phyloP scores from a whole-genome alignment of 768 basidiomycete species.

The Calvatia gigantea region DNA sequence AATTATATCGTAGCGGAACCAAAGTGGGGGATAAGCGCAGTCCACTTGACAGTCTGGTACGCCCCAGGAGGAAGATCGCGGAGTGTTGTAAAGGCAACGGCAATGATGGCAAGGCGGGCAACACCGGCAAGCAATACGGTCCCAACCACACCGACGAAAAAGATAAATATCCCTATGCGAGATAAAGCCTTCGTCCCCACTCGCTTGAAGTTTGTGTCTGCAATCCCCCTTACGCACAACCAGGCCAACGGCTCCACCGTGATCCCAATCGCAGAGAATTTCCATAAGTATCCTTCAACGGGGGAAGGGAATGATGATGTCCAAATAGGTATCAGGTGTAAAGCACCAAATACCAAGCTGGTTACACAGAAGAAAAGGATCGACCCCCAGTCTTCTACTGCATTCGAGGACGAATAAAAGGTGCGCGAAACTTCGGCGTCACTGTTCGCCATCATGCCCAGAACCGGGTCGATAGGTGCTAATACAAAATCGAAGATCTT shows the following conservation, averaged over 20 bases:
- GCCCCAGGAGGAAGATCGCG: neutral
- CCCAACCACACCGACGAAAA: neutral
- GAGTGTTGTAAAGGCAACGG: neutral
- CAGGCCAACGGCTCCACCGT: fast-evolving
- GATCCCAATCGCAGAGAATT: neutral
- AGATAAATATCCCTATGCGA: neutral
- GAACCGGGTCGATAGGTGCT: too few relatives aligned
- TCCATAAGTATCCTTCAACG: neutral
- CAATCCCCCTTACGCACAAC: neutral
- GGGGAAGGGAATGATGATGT: neutral
- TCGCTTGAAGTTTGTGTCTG: neutral
- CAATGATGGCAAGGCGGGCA: neutral
- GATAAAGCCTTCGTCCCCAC: too few relatives aligned
- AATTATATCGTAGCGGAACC: too few relatives aligned
- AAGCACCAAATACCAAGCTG: neutral
- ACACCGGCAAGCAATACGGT: neutral
- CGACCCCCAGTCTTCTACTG: neutral
- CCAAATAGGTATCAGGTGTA: neutral
- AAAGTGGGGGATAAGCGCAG: neutral
- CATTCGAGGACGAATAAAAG: neutral
- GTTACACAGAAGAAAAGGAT: neutral
- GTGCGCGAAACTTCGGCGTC: neutral
- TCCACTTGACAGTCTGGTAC: neutral
- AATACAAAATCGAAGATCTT: too few relatives aligned
- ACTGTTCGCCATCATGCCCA: too few relatives aligned